Percentiles rank a stretch among this genome's conserved stretches.
These are phyloP conservation scores for Clitocybe nebularis DNA, from an alignment of 1,284 basidiomycete genomes.

Conservation along the genomic window DNA sequence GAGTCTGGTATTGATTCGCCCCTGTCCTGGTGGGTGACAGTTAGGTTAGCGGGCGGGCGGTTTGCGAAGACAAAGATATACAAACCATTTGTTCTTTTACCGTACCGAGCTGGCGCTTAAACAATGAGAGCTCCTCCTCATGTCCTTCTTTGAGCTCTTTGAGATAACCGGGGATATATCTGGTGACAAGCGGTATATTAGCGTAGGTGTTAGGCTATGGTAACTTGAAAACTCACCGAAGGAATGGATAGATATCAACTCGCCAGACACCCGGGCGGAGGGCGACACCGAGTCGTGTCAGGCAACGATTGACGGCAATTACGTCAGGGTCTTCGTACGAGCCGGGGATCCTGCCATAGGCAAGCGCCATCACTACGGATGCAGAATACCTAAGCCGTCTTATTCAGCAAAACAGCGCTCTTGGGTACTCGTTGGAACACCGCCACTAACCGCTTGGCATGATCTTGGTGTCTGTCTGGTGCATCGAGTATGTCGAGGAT, in stretches of 20 bases:
- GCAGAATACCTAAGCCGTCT: conserved; percentile 49
- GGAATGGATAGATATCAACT: conserved; percentile 55
- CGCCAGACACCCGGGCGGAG: conserved; percentile 55
- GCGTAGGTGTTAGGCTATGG: background rate
- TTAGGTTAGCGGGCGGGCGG: background rate
- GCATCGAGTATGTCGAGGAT: conserved; percentile 49
- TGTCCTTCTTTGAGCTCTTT: conserved; percentile 48
- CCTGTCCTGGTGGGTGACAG: conserved; percentile 24
- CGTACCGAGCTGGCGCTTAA: conserved; percentile 42
- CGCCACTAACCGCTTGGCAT: conserved; percentile 43
- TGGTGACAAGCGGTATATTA: conserved; percentile 11
- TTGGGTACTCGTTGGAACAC: no score
- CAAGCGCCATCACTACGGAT: conserved; percentile 58
- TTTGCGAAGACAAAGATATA: background rate
- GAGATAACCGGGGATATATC: conserved; percentile 56
- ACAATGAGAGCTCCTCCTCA: conserved; percentile 52
- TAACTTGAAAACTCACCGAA: conserved; percentile 32
- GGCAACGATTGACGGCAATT: conserved; percentile 42
- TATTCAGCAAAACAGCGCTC: background rate
- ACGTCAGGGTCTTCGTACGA: conserved; percentile 57
- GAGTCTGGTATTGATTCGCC: conserved; percentile 37
- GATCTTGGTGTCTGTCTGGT: conserved; percentile 47
- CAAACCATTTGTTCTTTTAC: conserved; percentile 43
- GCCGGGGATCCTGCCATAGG: conserved; percentile 58
- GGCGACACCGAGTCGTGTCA: conserved; percentile 43